These are phyloP conservation scores for Collybia nuda DNA, from an alignment of 768 basidiomycete genomes.

Conservation along the genomic window DNA sequence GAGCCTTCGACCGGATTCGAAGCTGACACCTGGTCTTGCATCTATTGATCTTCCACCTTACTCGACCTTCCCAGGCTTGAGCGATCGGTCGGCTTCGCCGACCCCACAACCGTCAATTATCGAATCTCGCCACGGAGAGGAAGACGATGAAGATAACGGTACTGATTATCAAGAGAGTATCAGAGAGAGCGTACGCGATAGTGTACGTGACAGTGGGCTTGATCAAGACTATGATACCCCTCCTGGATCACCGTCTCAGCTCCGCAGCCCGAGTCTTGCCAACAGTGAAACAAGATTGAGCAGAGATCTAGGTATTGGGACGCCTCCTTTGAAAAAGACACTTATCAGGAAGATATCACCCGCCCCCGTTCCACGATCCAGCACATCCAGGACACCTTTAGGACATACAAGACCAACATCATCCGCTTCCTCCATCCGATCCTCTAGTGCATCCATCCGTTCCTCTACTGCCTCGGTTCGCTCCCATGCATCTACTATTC, in stretches of 20 bases:
- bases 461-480: slow-evolving; percentile 20
- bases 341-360: slow-evolving; percentile 16
- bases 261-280: neutral
- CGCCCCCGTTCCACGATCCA: slow-evolving; percentile 1
- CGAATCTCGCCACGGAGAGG: slow-evolving; percentile 15
- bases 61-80: neutral
- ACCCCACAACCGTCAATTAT: slow-evolving; percentile 19
- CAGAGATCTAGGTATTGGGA: too few relatives aligned
- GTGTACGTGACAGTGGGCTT: too few relatives aligned
- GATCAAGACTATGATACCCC: neutral
- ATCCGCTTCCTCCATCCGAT: slow-evolving; percentile 32
- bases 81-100: slow-evolving; percentile 11
- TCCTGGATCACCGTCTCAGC: neutral
- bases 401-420: slow-evolving; percentile 22
- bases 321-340: slow-evolving; percentile 22
- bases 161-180: slow-evolving; percentile 6
- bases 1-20: slow-evolving; percentile 67
- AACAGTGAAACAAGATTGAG: neutral
- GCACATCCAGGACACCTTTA: slow-evolving; percentile 1
- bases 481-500: slow-evolving; percentile 29
- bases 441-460: slow-evolving; percentile 17
- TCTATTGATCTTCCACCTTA: slow-evolving; percentile 14
- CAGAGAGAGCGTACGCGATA: neutral
- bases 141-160: slow-evolving; percentile 5
- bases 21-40: slow-evolving; percentile 54